These are phyloP conservation scores for Leccinum pellstonianum DNA, from an alignment of 768 basidiomycete genomes.

Conservation along the genomic window DNA sequence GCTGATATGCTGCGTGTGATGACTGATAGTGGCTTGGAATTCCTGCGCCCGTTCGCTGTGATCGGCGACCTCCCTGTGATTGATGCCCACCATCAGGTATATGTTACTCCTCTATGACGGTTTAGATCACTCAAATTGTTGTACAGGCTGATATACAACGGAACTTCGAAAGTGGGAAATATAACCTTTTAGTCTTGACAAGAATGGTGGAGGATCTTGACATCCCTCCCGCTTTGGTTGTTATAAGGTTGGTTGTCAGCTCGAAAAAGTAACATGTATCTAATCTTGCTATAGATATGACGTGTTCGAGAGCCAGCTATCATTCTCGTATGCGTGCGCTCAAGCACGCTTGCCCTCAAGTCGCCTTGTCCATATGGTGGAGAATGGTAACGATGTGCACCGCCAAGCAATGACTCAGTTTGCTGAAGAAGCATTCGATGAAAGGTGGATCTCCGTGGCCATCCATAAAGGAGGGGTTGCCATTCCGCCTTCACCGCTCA, in stretches of 20 bases:
- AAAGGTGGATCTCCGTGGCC: constrained; percentile 54
- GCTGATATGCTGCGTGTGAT: constrained; percentile 57
- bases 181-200: constrained; percentile 64
- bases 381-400: constrained; percentile 56
- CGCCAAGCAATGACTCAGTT: constrained; percentile 49
- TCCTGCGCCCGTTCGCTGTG: constrained; percentile 55
- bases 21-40: constrained; percentile 44
- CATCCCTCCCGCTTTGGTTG: constrained; percentile 52
- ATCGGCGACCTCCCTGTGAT: constrained; percentile 36
- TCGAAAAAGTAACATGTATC: constrained; percentile 3
- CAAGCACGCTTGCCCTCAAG: constrained; percentile 46
- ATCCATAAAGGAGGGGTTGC: constrained; percentile 33
- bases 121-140: constrained; percentile 8
- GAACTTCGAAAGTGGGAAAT: constrained; percentile 51
- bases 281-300: constrained; percentile 35
- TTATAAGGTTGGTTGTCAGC: constrained; percentile 53
- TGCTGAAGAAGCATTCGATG: constrained; percentile 38
- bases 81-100: constrained; percentile 36
- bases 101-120: constrained; percentile 3
- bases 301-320: constrained; percentile 56
- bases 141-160: constrained; percentile 47
- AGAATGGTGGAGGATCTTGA: constrained; percentile 61
- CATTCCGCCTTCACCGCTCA: constrained; percentile 46
- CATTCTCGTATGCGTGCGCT: constrained; percentile 54
- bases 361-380: constrained; percentile 62